phyloP scores from a whole-genome alignment of 305 asterid species.

The Andrographis paniculata region DNA sequence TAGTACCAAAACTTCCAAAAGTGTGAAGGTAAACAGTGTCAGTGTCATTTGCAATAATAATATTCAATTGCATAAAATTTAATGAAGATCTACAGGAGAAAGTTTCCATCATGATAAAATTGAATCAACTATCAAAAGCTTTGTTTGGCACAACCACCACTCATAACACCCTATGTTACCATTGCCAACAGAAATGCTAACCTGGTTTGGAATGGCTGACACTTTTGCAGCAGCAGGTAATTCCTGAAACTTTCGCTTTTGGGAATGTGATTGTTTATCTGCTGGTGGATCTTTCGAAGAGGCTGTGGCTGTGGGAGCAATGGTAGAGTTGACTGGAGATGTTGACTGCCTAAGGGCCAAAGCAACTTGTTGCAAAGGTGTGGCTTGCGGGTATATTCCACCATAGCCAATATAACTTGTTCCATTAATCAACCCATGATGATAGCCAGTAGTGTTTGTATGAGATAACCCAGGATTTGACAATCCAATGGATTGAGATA shows the following conservation, averaged over 20 bases:
- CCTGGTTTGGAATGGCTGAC: constrained; percentile 52
- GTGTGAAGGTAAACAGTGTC: no score
- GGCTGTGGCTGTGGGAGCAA: constrained; percentile 42
- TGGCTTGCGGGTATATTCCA: constrained; percentile 91
- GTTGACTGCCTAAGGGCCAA: constrained; percentile 74
- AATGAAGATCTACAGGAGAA: no score
- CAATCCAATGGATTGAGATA: constrained; percentile 35
- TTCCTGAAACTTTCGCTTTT: constrained; percentile 91
- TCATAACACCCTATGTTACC: not conserved
- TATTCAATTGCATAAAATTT: no score
- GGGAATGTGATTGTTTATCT: constrained; percentile 42
- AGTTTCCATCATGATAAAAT: no score
- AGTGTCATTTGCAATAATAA: no score
- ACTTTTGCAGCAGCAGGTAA: constrained; percentile 49
- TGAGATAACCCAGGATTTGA: constrained; percentile 38
- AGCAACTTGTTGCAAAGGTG: constrained; percentile 96
- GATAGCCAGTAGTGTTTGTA: constrained; percentile 31
- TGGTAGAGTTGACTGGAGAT: constrained; percentile 51
- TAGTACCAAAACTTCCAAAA: no score
- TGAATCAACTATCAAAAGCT: no score
- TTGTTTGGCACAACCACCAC: not conserved
- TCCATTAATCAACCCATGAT: constrained; percentile 43
- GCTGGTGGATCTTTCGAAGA: constrained; percentile 30
- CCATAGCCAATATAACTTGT: constrained; percentile 89
- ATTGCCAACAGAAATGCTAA: constrained; percentile 8